phyloP scores from a whole-genome alignment of 1,284 basidiomycete species.

The Coriolopsis trogii region DNA sequence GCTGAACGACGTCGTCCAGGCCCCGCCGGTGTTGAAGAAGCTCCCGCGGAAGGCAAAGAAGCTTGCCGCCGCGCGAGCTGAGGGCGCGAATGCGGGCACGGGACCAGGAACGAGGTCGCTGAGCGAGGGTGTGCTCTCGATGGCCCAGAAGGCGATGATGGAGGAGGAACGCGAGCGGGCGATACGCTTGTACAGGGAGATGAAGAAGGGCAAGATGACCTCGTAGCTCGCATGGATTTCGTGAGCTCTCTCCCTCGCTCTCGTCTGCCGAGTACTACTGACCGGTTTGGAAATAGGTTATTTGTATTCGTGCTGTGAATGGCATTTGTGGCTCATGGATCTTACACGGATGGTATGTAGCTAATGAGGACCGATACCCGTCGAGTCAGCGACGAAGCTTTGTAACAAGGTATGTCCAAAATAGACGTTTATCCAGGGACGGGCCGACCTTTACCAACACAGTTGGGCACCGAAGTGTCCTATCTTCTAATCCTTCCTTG shows the following conservation, averaged over 20 bases:
- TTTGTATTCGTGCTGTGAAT: too few species aligned
- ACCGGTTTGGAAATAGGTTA: too few species aligned
- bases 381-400: too few species aligned
- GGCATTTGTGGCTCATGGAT: too few species aligned
- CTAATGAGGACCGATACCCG: too few species aligned
- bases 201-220: constrained; percentile 50
- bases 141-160: constrained; percentile 76
- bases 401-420: too few species aligned
- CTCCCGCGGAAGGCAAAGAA: constrained; percentile 43
- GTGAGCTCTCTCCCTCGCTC: neutral
- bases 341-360: too few species aligned
- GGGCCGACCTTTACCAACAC: too few species aligned
- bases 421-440: too few species aligned
- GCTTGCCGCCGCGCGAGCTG: constrained; percentile 19
- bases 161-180: constrained; percentile 71
- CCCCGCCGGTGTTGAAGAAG: constrained; percentile 56
- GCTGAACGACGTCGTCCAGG: constrained; percentile 71
- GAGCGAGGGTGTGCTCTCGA: constrained; percentile 58
- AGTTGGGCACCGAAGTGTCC: too few species aligned
- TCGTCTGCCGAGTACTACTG: neutral
- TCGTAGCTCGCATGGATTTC: neutral
- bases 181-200: constrained; percentile 65
- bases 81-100: constrained; percentile 29
- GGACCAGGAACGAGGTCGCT: constrained; percentile 20
- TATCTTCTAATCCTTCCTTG: too few species aligned